phyloP scores from a whole-genome alignment of 2,329 filamentous ascomycete species.

The Aspergillus brasiliensis region DNA sequence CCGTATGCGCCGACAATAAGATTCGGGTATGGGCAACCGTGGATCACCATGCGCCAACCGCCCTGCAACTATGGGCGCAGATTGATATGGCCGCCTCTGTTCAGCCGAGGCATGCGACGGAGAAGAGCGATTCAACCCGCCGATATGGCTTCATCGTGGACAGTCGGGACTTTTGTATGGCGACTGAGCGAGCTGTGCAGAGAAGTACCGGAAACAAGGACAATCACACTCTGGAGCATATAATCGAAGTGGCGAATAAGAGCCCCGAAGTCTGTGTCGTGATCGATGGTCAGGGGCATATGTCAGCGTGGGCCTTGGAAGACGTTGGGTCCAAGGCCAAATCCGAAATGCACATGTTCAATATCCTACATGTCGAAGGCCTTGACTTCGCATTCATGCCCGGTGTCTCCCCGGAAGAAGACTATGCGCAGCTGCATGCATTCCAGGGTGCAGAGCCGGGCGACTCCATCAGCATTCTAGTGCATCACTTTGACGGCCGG shows the following conservation, averaged over 20 bases:
- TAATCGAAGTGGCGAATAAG: conserved; percentile 82
- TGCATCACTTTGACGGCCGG: conserved; percentile 82
- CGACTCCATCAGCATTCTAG: conserved; percentile 70
- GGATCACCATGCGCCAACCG: conserved; percentile 70
- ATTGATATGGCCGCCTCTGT: conserved; percentile 77
- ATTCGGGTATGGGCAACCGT: conserved; percentile 82
- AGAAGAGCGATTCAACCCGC: conserved; percentile 44
- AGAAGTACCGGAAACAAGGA: conserved; percentile 60
- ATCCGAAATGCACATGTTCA: conserved; percentile 73
- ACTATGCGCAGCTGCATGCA: conserved; percentile 70
- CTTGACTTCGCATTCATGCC: conserved; percentile 47
- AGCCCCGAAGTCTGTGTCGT: conserved; percentile 86
- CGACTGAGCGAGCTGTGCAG: conserved; percentile 75
- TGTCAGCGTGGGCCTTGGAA: conserved; percentile 92
- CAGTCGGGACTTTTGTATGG: conserved; percentile 74
- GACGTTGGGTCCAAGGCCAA: conserved; percentile 73
- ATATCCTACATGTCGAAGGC: conserved; percentile 75
- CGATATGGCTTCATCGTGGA: conserved; percentile 82
- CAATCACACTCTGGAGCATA: conserved; percentile 75
- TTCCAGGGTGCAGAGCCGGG: conserved; percentile 67
- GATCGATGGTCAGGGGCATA: conserved; percentile 77
- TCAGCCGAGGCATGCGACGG: conserved; percentile 53
- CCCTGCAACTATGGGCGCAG: conserved; percentile 76
- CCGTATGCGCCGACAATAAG: conserved; percentile 77
- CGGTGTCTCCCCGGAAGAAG: conserved; percentile 36